phyloP scores from a whole-genome alignment of 2,329 filamentous ascomycete species.

The Fusarium brevicatenulatum region DNA sequence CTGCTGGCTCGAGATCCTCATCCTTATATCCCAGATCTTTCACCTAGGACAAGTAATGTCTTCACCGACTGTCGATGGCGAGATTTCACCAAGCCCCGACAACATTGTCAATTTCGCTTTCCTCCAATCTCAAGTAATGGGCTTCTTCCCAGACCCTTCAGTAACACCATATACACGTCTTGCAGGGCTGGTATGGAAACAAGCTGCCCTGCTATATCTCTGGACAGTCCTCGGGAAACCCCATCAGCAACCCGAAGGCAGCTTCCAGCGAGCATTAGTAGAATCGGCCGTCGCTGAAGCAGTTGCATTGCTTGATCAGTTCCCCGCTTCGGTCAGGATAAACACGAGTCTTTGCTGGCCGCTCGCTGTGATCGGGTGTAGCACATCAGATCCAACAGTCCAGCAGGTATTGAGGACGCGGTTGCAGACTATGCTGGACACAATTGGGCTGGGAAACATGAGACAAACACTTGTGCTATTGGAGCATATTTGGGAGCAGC shows the following conservation, averaged over 20 bases:
- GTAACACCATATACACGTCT: conserved; percentile 52
- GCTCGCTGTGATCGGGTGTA: conserved; percentile 52
- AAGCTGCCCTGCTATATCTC: conserved; percentile 57
- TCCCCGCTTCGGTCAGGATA: conserved; percentile 48
- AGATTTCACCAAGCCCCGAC: conserved; percentile 49
- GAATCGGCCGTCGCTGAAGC: conserved; percentile 46
- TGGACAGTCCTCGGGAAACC: conserved; percentile 49
- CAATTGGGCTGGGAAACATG: conserved; percentile 59
- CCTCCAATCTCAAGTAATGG: conserved; percentile 54
- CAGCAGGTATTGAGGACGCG: conserved; percentile 50
- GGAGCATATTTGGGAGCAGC: conserved; percentile 55
- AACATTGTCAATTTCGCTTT: conserved; percentile 56
- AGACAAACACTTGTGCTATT: conserved; percentile 54
- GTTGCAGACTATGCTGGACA: conserved; percentile 48
- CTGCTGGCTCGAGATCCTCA: conserved; percentile 53
- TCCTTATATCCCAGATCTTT: conserved; percentile 53
- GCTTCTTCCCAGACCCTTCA: conserved; percentile 50
- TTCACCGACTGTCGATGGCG: conserved; percentile 45
- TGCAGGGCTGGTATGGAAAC: conserved; percentile 56
- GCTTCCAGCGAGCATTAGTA: conserved; percentile 42
- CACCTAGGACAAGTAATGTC: conserved; percentile 55
- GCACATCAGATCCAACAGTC: conserved; percentile 48
- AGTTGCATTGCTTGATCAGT: conserved; percentile 45
- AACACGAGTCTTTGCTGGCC: conserved; percentile 56
- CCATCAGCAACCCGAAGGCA: conserved; percentile 30